Evolutionary conservation across 2,329 filamentous ascomycete species (phyloP).

Genomic region (Nectriaceae sp.): DNA sequence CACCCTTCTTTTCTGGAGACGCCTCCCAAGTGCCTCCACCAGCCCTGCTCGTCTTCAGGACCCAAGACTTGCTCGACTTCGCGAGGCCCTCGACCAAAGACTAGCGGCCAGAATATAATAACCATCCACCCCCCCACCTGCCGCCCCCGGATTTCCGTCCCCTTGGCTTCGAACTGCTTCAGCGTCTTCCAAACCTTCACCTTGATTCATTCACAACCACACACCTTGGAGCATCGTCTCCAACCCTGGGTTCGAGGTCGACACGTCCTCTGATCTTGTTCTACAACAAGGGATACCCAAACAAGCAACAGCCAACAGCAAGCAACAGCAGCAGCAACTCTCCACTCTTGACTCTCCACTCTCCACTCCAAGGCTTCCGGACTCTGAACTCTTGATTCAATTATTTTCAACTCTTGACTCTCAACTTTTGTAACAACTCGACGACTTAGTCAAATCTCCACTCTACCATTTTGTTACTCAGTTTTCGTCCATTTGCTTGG

Average conservation of each 20-base stretch:
- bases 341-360: constrained; percentile 16
- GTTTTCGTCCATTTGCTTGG: constrained; percentile 10
- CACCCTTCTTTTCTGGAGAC: background rate
- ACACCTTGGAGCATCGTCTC: background rate
- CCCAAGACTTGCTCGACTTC: background rate
- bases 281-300: background rate
- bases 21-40: background rate
- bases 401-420: background rate
- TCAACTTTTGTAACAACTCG: background rate
- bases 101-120: constrained; percentile 33
- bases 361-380: constrained; percentile 6
- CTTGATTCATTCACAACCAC: constrained; percentile 6
- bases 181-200: constrained; percentile 13
- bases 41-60: background rate
- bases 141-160: constrained; percentile 32
- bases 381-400: background rate
- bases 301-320: background rate
- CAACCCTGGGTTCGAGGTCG: background rate
- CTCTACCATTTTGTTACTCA: constrained; percentile 18
- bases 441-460: constrained; percentile 14
- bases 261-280: background rate
- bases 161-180: constrained; percentile 31
- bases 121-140: constrained; percentile 32
- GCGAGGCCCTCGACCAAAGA: constrained; percentile 17
- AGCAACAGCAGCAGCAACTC: constrained; percentile 2